These are phyloP conservation scores for Globisporangium perplexum DNA, from an alignment of 352 stramenopile species.

Conservation along the genomic window DNA sequence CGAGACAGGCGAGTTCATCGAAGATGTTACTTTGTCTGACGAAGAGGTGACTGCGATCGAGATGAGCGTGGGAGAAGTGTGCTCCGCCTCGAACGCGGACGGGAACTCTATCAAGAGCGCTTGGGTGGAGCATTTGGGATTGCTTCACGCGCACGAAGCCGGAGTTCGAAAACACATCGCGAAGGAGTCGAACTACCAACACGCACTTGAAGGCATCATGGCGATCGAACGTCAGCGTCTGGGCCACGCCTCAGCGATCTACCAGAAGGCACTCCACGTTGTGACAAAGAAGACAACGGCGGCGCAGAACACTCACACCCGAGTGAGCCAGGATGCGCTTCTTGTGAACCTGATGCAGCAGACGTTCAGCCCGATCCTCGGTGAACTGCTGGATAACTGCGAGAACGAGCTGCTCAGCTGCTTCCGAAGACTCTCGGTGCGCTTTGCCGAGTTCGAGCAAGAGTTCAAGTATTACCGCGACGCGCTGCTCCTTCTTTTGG, in stretches of 20 bases:
- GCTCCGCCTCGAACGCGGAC: constrained; percentile 19
- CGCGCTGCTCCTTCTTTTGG: constrained; percentile 42
- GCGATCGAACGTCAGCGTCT: constrained; percentile 70
- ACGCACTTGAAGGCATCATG: constrained; percentile 59
- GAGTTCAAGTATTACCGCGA: constrained; percentile 79
- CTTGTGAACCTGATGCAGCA: constrained; percentile 65
- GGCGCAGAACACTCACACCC: constrained; percentile 47
- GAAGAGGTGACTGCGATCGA: constrained; percentile 59
- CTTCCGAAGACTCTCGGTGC: constrained; percentile 49
- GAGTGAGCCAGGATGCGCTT: constrained; percentile 51
- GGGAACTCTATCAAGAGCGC: constrained; percentile 17
- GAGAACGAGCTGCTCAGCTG: constrained; percentile 64
- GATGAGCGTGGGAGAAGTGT: constrained; percentile 62
- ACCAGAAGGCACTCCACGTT: constrained; percentile 48
- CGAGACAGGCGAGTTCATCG: constrained; percentile 41
- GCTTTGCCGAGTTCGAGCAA: constrained; percentile 68
- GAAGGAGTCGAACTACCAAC: constrained; percentile 44
- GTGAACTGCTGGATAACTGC: constrained; percentile 57
- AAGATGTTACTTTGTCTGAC: constrained; percentile 48
- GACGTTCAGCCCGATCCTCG: constrained; percentile 63
- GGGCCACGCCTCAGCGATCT: constrained; percentile 44
- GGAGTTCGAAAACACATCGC: constrained; percentile 48
- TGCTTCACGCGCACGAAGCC: constrained; percentile 51
- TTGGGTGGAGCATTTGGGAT: constrained; percentile 46
- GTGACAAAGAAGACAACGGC: constrained; percentile 37